phyloP scores from a whole-genome alignment of 768 basidiomycete genomes.

The Lactarius trivialis region DNA sequence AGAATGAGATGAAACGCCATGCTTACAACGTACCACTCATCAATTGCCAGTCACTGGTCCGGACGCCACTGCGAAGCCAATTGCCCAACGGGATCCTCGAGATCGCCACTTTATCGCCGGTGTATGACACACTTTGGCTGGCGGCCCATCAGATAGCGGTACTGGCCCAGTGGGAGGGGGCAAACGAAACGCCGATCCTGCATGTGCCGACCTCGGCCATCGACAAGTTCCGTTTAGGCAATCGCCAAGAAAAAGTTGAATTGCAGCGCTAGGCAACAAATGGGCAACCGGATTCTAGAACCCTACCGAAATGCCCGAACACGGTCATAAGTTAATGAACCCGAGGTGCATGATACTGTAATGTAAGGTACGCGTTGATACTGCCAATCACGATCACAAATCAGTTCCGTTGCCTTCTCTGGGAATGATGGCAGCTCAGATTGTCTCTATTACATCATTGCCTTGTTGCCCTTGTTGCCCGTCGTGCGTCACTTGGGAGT shows the following conservation, averaged over 20 bases:
- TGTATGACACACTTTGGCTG: not conserved
- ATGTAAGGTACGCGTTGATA: constrained; percentile 3
- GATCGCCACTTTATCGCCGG: constrained; percentile 9
- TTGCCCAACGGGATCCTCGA: constrained; percentile 5
- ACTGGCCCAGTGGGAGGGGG: not conserved
- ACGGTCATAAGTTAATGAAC: not conserved
- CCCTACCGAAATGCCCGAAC: not conserved
- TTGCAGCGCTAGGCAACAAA: constrained; percentile 18
- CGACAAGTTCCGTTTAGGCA: constrained; percentile 40
- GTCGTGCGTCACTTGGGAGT: not conserved
- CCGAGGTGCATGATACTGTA: constrained; percentile 5
- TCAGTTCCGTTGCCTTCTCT: constrained; percentile 37
- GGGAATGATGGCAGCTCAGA: constrained; percentile 51
- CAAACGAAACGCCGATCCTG: not conserved
- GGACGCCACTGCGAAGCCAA: not conserved
- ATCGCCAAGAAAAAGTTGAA: constrained; percentile 41
- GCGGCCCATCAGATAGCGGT: constrained; percentile 2
- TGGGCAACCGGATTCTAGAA: constrained; percentile 1
- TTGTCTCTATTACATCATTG: not conserved
- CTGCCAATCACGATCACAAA: constrained; percentile 35
- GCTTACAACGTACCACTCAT: not conserved
- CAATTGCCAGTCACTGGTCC: constrained; percentile 1
- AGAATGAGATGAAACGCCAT: constrained; percentile 12
- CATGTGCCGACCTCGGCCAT: not conserved
- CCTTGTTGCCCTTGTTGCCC: not conserved